A percentile compares a stretch with the other conserved stretches of the same genome.
Evolutionary conservation across 75 land plant species (phyloP).

Genomic region (Selaginella moellendorffii): DNA sequence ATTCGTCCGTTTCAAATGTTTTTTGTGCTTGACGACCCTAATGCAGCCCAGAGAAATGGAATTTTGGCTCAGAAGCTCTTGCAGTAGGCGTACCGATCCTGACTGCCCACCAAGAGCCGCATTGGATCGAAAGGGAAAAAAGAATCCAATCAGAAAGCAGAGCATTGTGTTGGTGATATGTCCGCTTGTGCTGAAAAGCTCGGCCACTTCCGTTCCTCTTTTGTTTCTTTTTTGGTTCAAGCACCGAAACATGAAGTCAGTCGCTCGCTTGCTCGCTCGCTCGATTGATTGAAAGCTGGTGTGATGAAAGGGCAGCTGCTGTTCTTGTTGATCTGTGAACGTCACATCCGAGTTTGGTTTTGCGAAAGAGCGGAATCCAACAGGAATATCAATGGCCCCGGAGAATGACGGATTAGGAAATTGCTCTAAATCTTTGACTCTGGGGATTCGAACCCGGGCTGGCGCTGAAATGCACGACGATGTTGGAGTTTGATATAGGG

Average conservation of each 20-base stretch:
- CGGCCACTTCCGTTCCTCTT: background rate
- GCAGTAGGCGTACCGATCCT: too few relatives aligned
- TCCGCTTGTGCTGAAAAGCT: background rate
- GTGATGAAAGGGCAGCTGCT: slow-evolving; percentile 1
- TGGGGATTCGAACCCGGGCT: too few relatives aligned
- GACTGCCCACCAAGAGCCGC: background rate
- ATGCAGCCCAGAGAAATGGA: too few relatives aligned
- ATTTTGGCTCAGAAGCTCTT: too few relatives aligned
- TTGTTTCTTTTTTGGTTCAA: slow-evolving; percentile 1
- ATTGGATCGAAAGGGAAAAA: background rate
- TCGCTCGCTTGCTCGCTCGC: too few relatives aligned
- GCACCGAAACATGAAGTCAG: background rate
- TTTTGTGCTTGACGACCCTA: too few relatives aligned
- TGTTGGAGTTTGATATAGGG: background rate
- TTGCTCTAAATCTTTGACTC: too few relatives aligned
- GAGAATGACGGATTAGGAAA: too few relatives aligned
- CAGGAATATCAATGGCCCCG: background rate
- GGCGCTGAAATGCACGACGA: background rate
- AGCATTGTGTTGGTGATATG: slow-evolving; percentile 1
- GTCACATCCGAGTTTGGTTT: background rate
- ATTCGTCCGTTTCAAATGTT: too few relatives aligned
- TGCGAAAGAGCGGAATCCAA: slow-evolving; percentile 1
- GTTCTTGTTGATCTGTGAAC: background rate
- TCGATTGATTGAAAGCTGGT: background rate
- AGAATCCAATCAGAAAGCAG: slow-evolving; percentile 1